Percentiles rank a stretch among this genome's conserved stretches.
These are phyloP conservation scores for Penicillium psychrofluorescens DNA, from an alignment of 495 filamentous ascomycete genomes.

Conservation along the genomic window DNA sequence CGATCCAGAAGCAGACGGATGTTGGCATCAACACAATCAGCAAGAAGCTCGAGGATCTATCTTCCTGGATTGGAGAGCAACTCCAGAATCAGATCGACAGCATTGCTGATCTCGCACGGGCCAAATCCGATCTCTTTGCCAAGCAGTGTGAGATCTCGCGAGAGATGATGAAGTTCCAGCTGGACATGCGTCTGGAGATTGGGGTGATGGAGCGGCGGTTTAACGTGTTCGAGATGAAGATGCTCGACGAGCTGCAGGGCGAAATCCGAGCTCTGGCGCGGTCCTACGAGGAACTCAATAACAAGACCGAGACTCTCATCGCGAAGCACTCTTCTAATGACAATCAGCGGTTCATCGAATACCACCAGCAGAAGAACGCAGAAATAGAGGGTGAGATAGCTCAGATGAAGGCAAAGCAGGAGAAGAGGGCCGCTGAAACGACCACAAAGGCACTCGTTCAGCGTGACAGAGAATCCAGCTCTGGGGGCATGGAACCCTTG, in stretches of 20 bases:
- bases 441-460: too few species aligned
- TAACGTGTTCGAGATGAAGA: slow-evolving; percentile 2
- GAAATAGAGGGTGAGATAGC: slow-evolving; percentile 6
- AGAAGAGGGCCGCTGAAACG: background rate
- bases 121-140: slow-evolving; percentile 4
- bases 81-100: slow-evolving; percentile 4
- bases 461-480: background rate
- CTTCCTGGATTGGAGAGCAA: slow-evolving; percentile 8
- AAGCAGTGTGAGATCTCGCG: slow-evolving; percentile 4
- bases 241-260: slow-evolving; percentile 4
- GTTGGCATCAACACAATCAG: background rate
- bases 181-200: slow-evolving; percentile 7
- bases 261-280: slow-evolving; percentile 3
- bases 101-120: slow-evolving; percentile 3
- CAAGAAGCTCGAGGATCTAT: slow-evolving; percentile 6
- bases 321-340: background rate
- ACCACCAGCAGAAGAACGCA: slow-evolving; percentile 1
- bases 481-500: slow-evolving; percentile 1
- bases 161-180: slow-evolving; percentile 8
- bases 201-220: slow-evolving; percentile 5
- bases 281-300: slow-evolving; percentile 4
- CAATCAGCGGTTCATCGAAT: slow-evolving; percentile 2
- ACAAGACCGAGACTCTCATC: slow-evolving; percentile 1
- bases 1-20: slow-evolving; percentile 7
- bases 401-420: slow-evolving; percentile 1